Base-by-base conservation (phyloP, 177 flowering plant genomes). In the Vitis hybrid region DNA sequence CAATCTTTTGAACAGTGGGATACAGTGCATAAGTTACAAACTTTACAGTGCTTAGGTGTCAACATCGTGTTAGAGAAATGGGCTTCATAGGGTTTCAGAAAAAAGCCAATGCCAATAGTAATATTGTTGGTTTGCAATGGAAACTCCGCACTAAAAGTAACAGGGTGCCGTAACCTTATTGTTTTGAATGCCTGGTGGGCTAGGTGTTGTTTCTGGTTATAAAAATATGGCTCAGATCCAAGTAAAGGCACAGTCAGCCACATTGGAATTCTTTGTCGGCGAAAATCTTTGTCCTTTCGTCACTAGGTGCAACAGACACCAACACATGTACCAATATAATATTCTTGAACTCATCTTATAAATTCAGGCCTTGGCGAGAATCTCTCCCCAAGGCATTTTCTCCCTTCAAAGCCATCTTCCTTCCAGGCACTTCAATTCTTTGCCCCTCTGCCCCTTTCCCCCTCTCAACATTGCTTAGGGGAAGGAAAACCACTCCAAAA, bases 201-300 rank as follows among this genome's bases (percentile, higher is more conserved):
- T 13, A 39, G 8, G 45, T 39, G 45, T 15, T 23, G 18, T 30
- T 51, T 65, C n/a, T 65, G 26, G 45, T 66, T 66, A 62, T 56
- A 45, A 32, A 66, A 57, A 56, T 11, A 61, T 7, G 17, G 60
- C 70, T 54, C 45, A 58, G 66, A 56, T 65, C 67, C 52, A 51
- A 54, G 72, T 65, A 34, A 49, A 54, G 18, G 61, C 71, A 63
- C 49, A 51, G 71, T 68, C 75, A 74, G 62, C 64, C 65, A 55
- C 64, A 67, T 61, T 48, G 26, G 19, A 39, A 60, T 15, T 19
- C 34, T 21, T 30, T 23, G 7, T 5, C 60, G 66, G 60, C 69
- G 64, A 77, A 78, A 72, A 69, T 64, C 71, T 76, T 72, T 73
- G 74, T 68, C 74, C 60, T 64, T 14, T 60, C 68, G 56, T 57